These are phyloP conservation scores for Paragyromitra xinjiangensis DNA, from an alignment of 495 filamentous ascomycete genomes.

Conservation along the genomic window DNA sequence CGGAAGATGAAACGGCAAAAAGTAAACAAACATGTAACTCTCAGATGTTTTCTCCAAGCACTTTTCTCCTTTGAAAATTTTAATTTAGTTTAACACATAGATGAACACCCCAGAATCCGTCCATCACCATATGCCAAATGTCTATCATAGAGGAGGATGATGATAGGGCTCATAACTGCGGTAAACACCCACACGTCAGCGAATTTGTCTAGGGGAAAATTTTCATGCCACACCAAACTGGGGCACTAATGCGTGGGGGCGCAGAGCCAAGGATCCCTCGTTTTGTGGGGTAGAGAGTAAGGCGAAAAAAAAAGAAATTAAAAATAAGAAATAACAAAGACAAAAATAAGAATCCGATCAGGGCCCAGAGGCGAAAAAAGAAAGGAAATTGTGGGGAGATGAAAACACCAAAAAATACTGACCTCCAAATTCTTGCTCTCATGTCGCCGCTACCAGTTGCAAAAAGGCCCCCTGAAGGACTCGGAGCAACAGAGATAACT, in stretches of 20 bases:
- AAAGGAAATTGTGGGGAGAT: constrained; percentile 47
- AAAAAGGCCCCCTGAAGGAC: constrained; percentile 79
- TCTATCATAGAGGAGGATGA: constrained; percentile 50
- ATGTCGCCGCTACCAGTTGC: constrained; percentile 91
- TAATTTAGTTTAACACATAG: constrained; percentile 38
- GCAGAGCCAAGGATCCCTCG: constrained; percentile 17
- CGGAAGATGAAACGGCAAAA: constrained; percentile 42
- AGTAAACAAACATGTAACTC: constrained; percentile 41
- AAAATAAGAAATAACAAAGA: constrained; percentile 49
- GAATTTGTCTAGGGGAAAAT: constrained; percentile 45
- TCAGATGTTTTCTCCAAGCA: constrained; percentile 26
- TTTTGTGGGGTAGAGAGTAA: constrained; percentile 53
- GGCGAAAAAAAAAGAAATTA: constrained; percentile 47
- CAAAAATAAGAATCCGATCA: constrained; percentile 49
- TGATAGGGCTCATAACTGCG: constrained; percentile 57
- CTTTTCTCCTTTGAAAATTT: constrained; percentile 22
- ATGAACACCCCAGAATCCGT: constrained; percentile 12
- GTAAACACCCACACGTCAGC: constrained; percentile 48
- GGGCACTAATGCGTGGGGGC: constrained; percentile 46
- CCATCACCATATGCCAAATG: constrained; percentile 12
- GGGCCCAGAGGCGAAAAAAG: constrained; percentile 40
- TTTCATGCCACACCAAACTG: constrained; percentile 47
- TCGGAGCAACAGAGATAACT: constrained; percentile 90
- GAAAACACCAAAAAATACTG: constrained; percentile 54
- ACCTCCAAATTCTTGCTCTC: constrained; percentile 84